Base-by-base conservation (phyloP, 2,329 filamentous ascomycete genomes). In the Metarhizium anisopliae region DNA sequence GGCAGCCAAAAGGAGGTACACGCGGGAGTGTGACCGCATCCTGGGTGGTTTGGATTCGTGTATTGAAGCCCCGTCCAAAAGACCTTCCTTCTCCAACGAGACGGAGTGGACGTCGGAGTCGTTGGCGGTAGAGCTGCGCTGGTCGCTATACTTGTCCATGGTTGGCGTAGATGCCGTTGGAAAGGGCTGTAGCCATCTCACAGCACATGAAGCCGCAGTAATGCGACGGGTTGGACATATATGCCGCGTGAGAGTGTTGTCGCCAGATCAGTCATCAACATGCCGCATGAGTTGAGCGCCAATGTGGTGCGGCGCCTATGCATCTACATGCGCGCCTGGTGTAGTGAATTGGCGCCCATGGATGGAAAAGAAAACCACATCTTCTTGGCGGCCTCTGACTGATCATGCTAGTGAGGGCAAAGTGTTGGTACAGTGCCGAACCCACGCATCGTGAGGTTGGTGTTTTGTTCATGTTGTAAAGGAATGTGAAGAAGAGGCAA, bases 51-150 rank as follows among this genome's bases (percentile, higher is more conserved):
- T 16, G 38, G 38, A 40, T 16, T 7, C 14, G 13, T 16, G 11
- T 11, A 16, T 14, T 16, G 38, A 40, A 13, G 8, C 4, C 38
- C 13, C 38, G 38, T 40, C 38, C 38, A 40, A 16, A 16, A 40
- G 38, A 16, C 38, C 38, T 40, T 40, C 38, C 38, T 40, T 40
- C 38, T 40, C 38, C 38, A 40, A 40, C 38, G 38, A 40, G 38
- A 40, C 14, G 38, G 38, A 16, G 5, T 40, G 38, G 11, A 40
- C 38, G 38, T 52, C 50, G 32, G 50, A 52, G 20, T 52, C 50
- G 35, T 52, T 52, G 13, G 50, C 50, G 40, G 50, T 52, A 11
- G 50, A 52, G 50, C 50, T 52, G 50, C 50, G 50, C 16, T 52
- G 18, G 50, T 52, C 50, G 6, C 50, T 52, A 14, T 52, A 52